Evolutionary conservation across 352 stramenopile species (phyloP).

Genomic region (Pythium biforme): DNA sequence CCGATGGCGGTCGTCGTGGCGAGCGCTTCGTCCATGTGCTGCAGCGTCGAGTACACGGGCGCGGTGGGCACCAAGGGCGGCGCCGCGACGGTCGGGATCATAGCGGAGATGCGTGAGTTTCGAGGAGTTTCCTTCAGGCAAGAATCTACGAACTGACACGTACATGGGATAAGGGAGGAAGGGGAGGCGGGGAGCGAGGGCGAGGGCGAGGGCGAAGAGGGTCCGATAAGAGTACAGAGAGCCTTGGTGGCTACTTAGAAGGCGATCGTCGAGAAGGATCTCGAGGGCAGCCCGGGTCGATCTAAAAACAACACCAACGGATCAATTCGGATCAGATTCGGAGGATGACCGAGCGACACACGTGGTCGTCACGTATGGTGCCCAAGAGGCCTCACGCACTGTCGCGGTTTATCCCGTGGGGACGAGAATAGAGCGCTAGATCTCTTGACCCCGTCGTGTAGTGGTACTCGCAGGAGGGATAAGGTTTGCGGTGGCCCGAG

Average conservation of each 20-base stretch:
- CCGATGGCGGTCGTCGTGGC: background rate
- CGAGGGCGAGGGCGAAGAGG: background rate
- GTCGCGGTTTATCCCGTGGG: background rate
- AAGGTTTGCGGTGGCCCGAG: no score
- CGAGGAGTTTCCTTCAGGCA: background rate
- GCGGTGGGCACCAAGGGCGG: conserved; percentile 7
- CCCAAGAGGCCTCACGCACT: background rate
- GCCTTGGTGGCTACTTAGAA: background rate
- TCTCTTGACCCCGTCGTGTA: no score
- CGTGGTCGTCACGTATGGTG: background rate
- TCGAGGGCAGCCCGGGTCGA: background rate
- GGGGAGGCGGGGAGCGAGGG: background rate
- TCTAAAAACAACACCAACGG: background rate
- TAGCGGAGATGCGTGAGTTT: conserved; percentile 13
- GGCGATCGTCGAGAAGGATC: background rate
- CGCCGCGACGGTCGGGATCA: conserved; percentile 23
- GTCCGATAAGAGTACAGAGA: background rate
- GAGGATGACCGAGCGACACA: background rate
- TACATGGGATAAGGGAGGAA: background rate
- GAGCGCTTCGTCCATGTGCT: conserved; percentile 29
- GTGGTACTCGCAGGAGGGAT: no score
- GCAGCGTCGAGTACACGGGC: conserved; percentile 18
- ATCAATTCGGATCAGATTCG: conserved; percentile 1
- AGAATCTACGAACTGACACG: background rate
- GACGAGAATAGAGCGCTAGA: no score